Conservation (phyloP, 352 stramenopile genomes). For the Globisporangium solare region DNA sequence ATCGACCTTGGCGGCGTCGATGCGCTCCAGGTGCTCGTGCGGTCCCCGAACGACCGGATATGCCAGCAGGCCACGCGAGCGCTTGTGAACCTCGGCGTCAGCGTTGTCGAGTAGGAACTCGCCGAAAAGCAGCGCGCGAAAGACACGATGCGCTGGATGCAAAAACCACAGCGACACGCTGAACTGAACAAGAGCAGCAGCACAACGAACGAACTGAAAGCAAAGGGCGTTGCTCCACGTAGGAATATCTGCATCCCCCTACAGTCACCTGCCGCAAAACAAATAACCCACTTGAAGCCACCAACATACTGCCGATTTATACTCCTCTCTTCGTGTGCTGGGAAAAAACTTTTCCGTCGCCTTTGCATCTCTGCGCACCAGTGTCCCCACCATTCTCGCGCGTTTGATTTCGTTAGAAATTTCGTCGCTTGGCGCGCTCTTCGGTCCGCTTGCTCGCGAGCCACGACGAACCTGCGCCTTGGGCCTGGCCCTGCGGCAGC, state of each 20-base stretch:
- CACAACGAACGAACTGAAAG: constrained; percentile 5
- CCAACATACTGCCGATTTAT: too few species aligned
- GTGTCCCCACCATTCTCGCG: background rate
- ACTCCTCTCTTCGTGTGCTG: too few species aligned
- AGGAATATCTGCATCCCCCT: too few species aligned
- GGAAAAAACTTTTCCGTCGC: too few species aligned
- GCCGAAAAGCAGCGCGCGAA: constrained; percentile 3
- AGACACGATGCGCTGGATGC: constrained; percentile 10
- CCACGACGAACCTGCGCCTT: constrained; percentile 54
- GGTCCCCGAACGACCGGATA: constrained; percentile 83
- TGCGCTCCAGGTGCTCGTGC: constrained; percentile 72
- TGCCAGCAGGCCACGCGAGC: constrained; percentile 85
- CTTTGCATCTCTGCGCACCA: too few species aligned
- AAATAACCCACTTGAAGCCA: too few species aligned
- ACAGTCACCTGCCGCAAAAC: too few species aligned
- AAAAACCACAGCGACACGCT: background rate
- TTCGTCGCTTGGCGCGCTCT: constrained; percentile 74
- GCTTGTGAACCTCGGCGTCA: constrained; percentile 87
- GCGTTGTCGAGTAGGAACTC: constrained; percentile 51
- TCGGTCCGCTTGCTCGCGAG: constrained; percentile 82
- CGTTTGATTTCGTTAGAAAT: constrained; percentile 29
- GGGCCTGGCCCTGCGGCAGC: constrained; percentile 65
- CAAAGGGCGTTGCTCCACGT: background rate
- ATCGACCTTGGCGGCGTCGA: constrained; percentile 77
- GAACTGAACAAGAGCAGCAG: too few species aligned